Conservation (phyloP, 805 yeast genomes). For the Metschnikowia santaceciliae region DNA sequence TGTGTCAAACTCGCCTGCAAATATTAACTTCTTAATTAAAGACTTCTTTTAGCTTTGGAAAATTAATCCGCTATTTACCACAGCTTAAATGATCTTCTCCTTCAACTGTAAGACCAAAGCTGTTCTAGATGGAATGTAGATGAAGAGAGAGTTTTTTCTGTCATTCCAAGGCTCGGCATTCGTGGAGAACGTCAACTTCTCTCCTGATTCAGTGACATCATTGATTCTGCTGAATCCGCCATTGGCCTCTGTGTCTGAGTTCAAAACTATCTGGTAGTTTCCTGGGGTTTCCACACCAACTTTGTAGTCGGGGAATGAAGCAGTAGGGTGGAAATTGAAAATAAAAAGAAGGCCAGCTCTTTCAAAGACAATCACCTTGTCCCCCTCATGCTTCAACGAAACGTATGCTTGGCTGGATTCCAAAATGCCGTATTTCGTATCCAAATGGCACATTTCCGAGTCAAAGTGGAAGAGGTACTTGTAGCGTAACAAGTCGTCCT, state of each 20-base stretch:
- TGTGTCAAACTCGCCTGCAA: conserved; percentile 16
- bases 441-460: conserved; percentile 75
- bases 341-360: conserved; percentile 80
- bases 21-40: conserved; percentile 4
- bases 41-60: neutral
- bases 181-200: conserved; percentile 55
- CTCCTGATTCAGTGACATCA: conserved; percentile 28
- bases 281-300: conserved; percentile 87
- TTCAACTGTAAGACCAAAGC: conserved; percentile 38
- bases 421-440: conserved; percentile 68
- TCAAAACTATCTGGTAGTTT: conserved; percentile 65
- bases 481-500: conserved; percentile 78
- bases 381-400: conserved; percentile 82
- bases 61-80: too few species aligned
- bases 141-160: conserved; percentile 70
- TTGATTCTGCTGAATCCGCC: conserved; percentile 79
- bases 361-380: conserved; percentile 85
- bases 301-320: conserved; percentile 81
- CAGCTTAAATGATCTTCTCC: conserved; percentile 19
- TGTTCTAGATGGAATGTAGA: conserved; percentile 74
- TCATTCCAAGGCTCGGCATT: conserved; percentile 77
- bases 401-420: conserved; percentile 70
- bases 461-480: conserved; percentile 79
- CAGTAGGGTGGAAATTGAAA: conserved; percentile 85
- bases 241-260: conserved; percentile 63